Evolutionary conservation across 2,329 filamentous ascomycete genomes (phyloP), one percentile per base, ranked within the genome.

Genomic region (Achaetomium macrosporum): DNA sequence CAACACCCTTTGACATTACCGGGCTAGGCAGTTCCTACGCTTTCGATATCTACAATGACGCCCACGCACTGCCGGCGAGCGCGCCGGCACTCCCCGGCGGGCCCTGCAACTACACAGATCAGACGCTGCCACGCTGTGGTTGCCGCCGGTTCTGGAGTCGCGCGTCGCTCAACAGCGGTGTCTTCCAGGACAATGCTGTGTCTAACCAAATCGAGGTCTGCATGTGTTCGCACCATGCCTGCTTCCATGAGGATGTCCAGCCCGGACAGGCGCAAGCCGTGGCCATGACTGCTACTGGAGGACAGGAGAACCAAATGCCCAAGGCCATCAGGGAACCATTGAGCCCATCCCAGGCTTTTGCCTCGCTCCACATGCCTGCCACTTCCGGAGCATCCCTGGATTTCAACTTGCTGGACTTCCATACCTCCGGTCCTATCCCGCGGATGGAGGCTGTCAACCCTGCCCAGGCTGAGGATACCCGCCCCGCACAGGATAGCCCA

Each of bases 221-320:
- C 68, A 82, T 83, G 79, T 83, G 80, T 62, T 77, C 76, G 48
- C 80, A 83, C 59, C 80, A 83, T 65, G 80, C 80, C 49, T 83
- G 80, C 64, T 83, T 74, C 56, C 80, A 83, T 56, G 79, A 82
- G 64, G 73, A 81, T 59, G 66, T 62, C 29, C 66, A 66, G 51
- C 56, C 65, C 43, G 53, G 57, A 46, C 66, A 69, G 53, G 48
- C 55, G 1, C 59, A 62, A 2, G 2, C 54, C 17, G 16, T 40
- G 10, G 50, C 48, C 29, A 40, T 45, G 47, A 20, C 43, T 30
- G 56, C 55, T 39, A 58, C 58, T 44, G 62, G 47, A 16, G 66
- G 61, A 40, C 78, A 81, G 67, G 78, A 81, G 62, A 80, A 81
- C 57, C 76, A 81, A 59, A 71, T 65, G 33, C 76, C 77, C 12